Base-by-base conservation (phyloP, 768 basidiomycete genomes). In the Tephrocybe sp. region DNA sequence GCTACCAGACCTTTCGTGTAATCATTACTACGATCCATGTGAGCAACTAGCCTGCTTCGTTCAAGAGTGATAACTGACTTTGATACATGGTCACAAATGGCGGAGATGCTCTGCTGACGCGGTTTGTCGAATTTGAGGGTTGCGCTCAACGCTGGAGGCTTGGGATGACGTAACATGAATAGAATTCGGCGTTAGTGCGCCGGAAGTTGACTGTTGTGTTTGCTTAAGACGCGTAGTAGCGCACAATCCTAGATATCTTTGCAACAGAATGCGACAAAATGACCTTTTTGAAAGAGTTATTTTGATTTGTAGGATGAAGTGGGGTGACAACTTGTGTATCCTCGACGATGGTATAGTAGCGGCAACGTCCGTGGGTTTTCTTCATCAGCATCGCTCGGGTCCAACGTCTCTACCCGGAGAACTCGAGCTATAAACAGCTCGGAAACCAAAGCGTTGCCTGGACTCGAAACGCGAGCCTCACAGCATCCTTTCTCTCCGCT, bases 391-490 rank as follows among this genome's bases (percentile, higher is more conserved):
- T 59, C 63, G 34, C 54, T 59, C 7, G 45, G 34, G 37, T 59
- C 46, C 28, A 65, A 59, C 0, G 66, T 66, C 55, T 75, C 73
- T 53, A 93, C 84, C 22, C 82, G 68, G 25, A 82, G 66, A 9
- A 95, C 91, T n/a, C 76, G 71, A 12, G 89, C 92, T 53, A 95
- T 82, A 66, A 92, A 93, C 34, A 95, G 68, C 71, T 92, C 86
- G 31, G 84, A 87, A 18, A 49, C 58, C 51, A n/a, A 63, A 60
- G 35, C 54, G 43, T 47, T 53, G 49, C 43, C 50, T 9, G 49
- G 60, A 28, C 52, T 44, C 12, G 15, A 44, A 24, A 42, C 30
- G 52, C 22, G 55, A 38, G 19, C 53, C 49, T 44, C 55, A 22
- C 34, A 60, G 38, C n/a, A 42, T 22, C 45, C 52, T 26, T 47